Percentiles rank a stretch among this genome's conserved stretches.
These are phyloP conservation scores for Fusarium sp. DNA, from an alignment of 2,329 filamentous ascomycete genomes.

Conservation along the genomic window DNA sequence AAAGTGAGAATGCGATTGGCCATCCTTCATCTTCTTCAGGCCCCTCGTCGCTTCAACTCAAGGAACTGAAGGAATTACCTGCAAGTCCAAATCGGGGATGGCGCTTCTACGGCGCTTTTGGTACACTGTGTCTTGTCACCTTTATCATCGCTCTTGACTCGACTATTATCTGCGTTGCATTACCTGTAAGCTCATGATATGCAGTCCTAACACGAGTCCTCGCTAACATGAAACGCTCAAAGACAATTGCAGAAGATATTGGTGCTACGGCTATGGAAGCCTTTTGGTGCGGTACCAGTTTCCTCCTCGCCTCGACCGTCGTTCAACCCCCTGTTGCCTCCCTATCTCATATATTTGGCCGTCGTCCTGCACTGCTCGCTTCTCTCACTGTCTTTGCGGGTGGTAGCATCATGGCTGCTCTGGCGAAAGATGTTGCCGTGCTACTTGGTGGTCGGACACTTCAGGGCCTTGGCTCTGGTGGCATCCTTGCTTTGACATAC, in stretches of 20 bases:
- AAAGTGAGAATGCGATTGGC: background rate
- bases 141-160: conserved; percentile 45
- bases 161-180: conserved; percentile 41
- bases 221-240: background rate
- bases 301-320: conserved; percentile 43
- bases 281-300: conserved; percentile 43
- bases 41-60: background rate
- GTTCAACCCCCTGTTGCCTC: conserved; percentile 42
- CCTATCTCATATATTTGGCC: conserved; percentile 42
- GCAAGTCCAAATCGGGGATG: conserved; percentile 24
- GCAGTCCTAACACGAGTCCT: background rate
- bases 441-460: conserved; percentile 62
- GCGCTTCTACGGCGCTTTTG: conserved; percentile 41
- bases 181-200: conserved; percentile 28
- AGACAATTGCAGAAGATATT: conserved; percentile 43
- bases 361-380: conserved; percentile 32
- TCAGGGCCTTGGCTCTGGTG: conserved; percentile 64
- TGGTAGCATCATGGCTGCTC: conserved; percentile 38
- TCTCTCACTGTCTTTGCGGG: conserved; percentile 35
- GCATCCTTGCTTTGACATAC: conserved; percentile 60
- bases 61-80: background rate
- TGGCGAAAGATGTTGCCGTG: conserved; percentile 33
- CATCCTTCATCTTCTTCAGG: background rate
- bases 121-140: conserved; percentile 38
- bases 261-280: conserved; percentile 39